phyloP scores from a whole-genome alignment of 2,329 filamentous ascomycete genomes.

The Cladosporium sp. region DNA sequence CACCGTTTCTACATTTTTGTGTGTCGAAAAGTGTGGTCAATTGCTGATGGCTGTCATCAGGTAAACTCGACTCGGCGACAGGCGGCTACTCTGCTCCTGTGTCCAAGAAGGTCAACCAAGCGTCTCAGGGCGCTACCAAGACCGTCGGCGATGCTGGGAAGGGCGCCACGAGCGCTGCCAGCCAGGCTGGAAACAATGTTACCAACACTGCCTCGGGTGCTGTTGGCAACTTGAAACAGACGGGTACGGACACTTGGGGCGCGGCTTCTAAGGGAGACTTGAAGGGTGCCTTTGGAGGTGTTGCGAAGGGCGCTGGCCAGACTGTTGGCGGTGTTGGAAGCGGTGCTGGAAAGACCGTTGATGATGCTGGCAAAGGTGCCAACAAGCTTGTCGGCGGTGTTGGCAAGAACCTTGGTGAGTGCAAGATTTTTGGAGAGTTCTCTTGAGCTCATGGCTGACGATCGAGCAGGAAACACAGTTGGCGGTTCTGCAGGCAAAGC shows the following conservation, averaged over 20 bases:
- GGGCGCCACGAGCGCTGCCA: slow-evolving; percentile 20
- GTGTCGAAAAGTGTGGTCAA: neutral
- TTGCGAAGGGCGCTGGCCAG: slow-evolving; percentile 25
- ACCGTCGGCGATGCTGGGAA: slow-evolving; percentile 39
- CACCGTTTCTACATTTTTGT: neutral
- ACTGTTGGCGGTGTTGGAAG: slow-evolving; percentile 36
- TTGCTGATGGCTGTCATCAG: slow-evolving; percentile 28
- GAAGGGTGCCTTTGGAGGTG: slow-evolving; percentile 30
- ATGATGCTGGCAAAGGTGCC: slow-evolving; percentile 16
- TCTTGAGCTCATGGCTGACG: neutral
- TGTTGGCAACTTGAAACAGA: slow-evolving; percentile 31
- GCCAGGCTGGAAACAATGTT: slow-evolving; percentile 31
- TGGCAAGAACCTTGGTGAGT: slow-evolving; percentile 20
- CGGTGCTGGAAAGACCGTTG: slow-evolving; percentile 28
- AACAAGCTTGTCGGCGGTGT: slow-evolving; percentile 16
- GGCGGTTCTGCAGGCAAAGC: slow-evolving; percentile 39
- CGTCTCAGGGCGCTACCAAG: slow-evolving; percentile 39
- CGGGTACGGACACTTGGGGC: slow-evolving; percentile 30
- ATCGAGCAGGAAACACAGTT: slow-evolving; percentile 11
- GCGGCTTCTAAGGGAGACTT: slow-evolving; percentile 32
- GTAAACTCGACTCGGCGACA: slow-evolving; percentile 37
- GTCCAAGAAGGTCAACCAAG: slow-evolving; percentile 37
- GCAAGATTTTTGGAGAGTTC: neutral
- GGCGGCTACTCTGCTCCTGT: slow-evolving; percentile 32
- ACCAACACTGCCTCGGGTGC: slow-evolving; percentile 34